A percentile compares a stretch with the other conserved stretches of the same genome.
Evolutionary conservation across 179 eudicot genomes (phyloP).

Genomic region (Gypsophila paniculata): DNA sequence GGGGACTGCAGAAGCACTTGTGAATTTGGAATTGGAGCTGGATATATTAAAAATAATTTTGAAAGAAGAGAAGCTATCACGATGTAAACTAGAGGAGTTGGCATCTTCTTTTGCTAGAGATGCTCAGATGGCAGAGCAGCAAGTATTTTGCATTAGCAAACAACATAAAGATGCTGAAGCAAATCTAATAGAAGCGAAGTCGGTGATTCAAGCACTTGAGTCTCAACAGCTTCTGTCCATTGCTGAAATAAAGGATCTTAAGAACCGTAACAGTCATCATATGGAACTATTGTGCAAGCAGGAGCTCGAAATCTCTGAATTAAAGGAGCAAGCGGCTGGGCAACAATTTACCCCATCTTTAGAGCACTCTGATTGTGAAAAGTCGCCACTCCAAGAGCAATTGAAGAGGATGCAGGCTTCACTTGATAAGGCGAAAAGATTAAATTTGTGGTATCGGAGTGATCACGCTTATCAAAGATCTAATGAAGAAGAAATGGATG

Average conservation of each 20-base stretch:
- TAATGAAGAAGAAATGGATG: slow-evolving; percentile 84
- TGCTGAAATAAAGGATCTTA: slow-evolving; percentile 70
- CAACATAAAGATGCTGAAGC: slow-evolving; percentile 49
- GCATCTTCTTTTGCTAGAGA: slow-evolving; percentile 41
- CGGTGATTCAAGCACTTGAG: slow-evolving; percentile 76
- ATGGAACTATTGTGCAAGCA: slow-evolving; percentile 45
- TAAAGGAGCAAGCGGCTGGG: slow-evolving; percentile 36
- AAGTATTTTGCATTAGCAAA: slow-evolving; percentile 34
- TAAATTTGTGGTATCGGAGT: slow-evolving; percentile 60
- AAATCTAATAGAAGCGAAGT: slow-evolving; percentile 61
- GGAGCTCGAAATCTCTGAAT: slow-evolving; percentile 50
- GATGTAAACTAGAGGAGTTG: slow-evolving; percentile 38
- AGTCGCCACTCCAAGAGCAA: slow-evolving; percentile 56
- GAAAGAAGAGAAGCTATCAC: slow-evolving; percentile 67
- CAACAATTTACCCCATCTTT: slow-evolving; percentile 33
- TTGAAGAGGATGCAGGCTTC: slow-evolving; percentile 81
- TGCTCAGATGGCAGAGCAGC: slow-evolving; percentile 49
- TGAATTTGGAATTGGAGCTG: slow-evolving; percentile 75
- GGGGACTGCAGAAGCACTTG: slow-evolving; percentile 44
- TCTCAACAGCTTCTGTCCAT: slow-evolving; percentile 60
- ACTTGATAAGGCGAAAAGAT: slow-evolving; percentile 78
- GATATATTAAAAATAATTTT: slow-evolving; percentile 75
- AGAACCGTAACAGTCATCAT: slow-evolving; percentile 35
- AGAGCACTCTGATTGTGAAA: slow-evolving; percentile 38
- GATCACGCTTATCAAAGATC: slow-evolving; percentile 55